Percentiles rank a stretch among this genome's conserved stretches.
These are phyloP conservation scores for Trichomonas vaginalis DNA, from an alignment of 208 protist species.

Conservation along the genomic window DNA sequence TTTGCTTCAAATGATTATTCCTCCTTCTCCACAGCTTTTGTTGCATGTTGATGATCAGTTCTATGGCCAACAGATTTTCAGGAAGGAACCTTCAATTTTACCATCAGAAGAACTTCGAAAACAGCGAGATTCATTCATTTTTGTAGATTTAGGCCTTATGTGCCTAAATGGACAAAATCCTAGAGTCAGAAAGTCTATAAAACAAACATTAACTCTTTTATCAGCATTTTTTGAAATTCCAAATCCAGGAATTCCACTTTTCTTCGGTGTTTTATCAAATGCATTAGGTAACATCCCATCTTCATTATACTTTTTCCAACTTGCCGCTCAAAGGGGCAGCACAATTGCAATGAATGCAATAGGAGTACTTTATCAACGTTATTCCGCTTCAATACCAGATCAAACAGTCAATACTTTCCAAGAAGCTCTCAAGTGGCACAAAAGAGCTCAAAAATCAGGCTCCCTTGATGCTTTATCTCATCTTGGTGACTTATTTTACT, in stretches of 20 bases:
- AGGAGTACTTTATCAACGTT: not conserved
- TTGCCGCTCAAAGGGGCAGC: not conserved
- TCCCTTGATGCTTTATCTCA: not conserved
- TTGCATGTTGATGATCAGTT: not conserved
- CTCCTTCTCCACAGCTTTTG: not conserved
- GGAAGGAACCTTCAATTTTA: not conserved
- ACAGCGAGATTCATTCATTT: not conserved
- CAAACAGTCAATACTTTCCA: not conserved
- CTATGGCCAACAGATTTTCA: not conserved
- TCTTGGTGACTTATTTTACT: not conserved
- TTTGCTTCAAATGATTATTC: not conserved
- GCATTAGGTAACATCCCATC: not conserved
- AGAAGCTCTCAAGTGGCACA: not conserved
- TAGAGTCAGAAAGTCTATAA: not conserved
- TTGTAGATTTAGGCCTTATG: not conserved
- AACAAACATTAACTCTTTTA: not conserved
- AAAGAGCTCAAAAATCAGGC: not conserved
- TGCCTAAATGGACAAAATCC: not conserved
- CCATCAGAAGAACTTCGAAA: not conserved
- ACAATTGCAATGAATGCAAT: not conserved
- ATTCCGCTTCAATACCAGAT: not conserved
- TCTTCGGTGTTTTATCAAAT: not conserved
- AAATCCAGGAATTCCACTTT: not conserved
- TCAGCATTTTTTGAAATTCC: not conserved
- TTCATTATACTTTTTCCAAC: not conserved